Evolutionary conservation across 2,329 filamentous ascomycete species (phyloP), one percentile per base, ranked within the genome.

Genomic region (Clathrospora elynae): DNA sequence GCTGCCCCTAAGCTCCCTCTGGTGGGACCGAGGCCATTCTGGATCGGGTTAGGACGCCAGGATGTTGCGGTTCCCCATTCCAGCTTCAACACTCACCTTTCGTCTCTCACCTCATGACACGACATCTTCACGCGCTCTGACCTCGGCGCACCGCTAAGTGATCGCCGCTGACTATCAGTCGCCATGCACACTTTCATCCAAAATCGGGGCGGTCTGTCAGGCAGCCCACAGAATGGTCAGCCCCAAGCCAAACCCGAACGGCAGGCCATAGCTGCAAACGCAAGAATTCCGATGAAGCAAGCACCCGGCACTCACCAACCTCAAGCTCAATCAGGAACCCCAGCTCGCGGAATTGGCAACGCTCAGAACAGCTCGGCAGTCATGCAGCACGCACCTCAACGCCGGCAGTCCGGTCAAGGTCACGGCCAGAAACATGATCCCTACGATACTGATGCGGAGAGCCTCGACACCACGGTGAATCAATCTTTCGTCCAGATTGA

Each of bases 381-480:
- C 3, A 12, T 52, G 7, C 52, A 58, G 39, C 55, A 50, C 22
- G 42, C 51, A 17, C 41, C 35, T 6, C 55, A 49, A 20, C 51
- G 38, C 20, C 50, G 46, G 37, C 49, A 43, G 1, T 37, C 46
- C 31, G 49, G 42, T 26, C 53, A 55, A 43, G 45, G 37, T 36
- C 45, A 33, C n/a, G 29, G 32, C 18, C 24, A 45, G 13, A 55
- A 51, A 35, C 46, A 44, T 42, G 60, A 66, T 47, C 35, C 28
- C 1, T 72, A 64, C 33, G 70, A 65, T 34, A 73, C 71, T 44
- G 70, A 73, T 45, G 62, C 61, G 17, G 67, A 63, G 26, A 68
- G 64, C 35, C 53, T 71, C 18, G 69, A 70, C 31, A 68, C 62
- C 4, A 71, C 67, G 16, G 49, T 61, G 1, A 51, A 62, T 16